Evolutionary conservation across 2,329 filamentous ascomycete species (phyloP), one percentile per base, ranked within the genome.

Genomic region (Seiridium unicorne): DNA sequence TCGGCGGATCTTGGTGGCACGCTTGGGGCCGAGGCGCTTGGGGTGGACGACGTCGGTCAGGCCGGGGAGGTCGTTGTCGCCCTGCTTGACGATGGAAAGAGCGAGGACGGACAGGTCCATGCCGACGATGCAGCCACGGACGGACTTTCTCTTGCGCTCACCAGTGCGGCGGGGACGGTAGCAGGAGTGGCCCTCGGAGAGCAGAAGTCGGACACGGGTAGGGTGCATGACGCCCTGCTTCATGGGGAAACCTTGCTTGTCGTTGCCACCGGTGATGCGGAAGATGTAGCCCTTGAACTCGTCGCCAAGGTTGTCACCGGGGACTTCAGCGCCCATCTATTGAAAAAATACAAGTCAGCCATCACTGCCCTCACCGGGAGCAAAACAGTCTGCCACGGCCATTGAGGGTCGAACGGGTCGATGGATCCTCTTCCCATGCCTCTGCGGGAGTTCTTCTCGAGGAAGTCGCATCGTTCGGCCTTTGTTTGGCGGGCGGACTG

Each of bases 241-340:
- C 95, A 99, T 99, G 74, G 95, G 95, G 89, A 99, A 99, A 86
- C 95, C 95, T 88, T 99, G 96, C 92, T 99, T 99, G 91, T 99
- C 95, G 91, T 99, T 99, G 79, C 96, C 95, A 77, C 95, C 96
- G 75, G 95, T 99, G 86, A 99, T 98, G 80, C 89, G 90, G 90
- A 99, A 93, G 85, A 99, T 89, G 87, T 99, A 99, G 82, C 95
- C 95, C 88, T 97, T 97, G 91, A 96, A 99, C 85, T 99, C 95
- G 78, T 98, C 93, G 77, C 95, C 95, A 76, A 99, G 87, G 78
- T 89, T 90, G 85, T 99, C 96, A 76, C 90, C 95, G 73, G 91
- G 83, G 73, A 99, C 91, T 85, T 97, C 92, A 75, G 89, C 87
- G 77, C 92, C 92, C 92, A 95, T 95, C 84, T 89, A 75, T 69